phyloP scores from a whole-genome alignment of 345 rosid species.

The Eutrema heterophyllum region DNA sequence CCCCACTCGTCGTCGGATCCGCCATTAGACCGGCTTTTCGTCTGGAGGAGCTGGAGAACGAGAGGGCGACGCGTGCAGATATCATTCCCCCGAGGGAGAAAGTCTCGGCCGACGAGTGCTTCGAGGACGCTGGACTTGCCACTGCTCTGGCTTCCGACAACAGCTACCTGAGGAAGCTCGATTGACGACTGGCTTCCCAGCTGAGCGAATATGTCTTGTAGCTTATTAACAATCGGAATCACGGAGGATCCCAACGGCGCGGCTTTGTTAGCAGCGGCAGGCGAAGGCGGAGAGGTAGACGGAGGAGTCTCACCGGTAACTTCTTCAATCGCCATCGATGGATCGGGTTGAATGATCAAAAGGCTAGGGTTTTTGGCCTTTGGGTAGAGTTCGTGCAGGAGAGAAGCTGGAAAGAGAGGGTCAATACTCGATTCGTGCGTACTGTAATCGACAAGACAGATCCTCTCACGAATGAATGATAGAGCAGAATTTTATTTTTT shows the following conservation, averaged over 20 bases:
- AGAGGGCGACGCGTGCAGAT: conserved; percentile 98
- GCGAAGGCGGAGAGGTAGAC: conserved; percentile 21
- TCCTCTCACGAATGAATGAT: neutral
- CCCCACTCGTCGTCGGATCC: conserved; percentile 87
- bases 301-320: conserved; percentile 8
- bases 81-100: conserved; percentile 86
- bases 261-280: conserved; percentile 22
- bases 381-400: conserved; percentile 3
- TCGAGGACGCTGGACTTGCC: conserved; percentile 99
- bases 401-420: conserved; percentile 14
- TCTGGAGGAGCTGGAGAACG: conserved; percentile 90
- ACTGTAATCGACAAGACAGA: conserved; percentile 4
- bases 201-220: conserved; percentile 94
- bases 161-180: conserved; percentile 98
- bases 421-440: conserved; percentile 18
- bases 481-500: neutral
- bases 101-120: conserved; percentile 95
- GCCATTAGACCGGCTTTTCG: conserved; percentile 53
- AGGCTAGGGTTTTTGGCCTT: conserved; percentile 5
- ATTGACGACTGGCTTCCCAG: conserved; percentile 87
- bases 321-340: conserved; percentile 26
- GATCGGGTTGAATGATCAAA: conserved; percentile 1
- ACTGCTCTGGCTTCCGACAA: conserved; percentile 97
- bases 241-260: conserved; percentile 81
- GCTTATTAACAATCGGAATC: conserved; percentile 90